These are phyloP conservation scores for Fusarium sulawesiense DNA, from an alignment of 2,329 filamentous ascomycete genomes.

Conservation along the genomic window DNA sequence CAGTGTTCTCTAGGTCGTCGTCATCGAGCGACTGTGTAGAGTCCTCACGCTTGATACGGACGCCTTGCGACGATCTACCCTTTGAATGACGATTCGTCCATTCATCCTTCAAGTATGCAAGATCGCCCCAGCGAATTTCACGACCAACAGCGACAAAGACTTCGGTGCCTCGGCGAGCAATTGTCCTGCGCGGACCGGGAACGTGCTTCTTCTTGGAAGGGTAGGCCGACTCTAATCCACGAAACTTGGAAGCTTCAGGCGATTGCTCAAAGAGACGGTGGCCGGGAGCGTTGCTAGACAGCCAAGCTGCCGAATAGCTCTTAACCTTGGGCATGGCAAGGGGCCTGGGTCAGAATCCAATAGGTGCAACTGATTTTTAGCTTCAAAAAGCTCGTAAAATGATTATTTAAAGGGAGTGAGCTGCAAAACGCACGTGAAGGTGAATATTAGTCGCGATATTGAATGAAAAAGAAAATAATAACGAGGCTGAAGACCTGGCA, in stretches of 20 bases:
- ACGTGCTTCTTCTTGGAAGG: slow-evolving; percentile 57
- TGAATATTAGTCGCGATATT: slow-evolving; percentile 8
- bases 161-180: slow-evolving; percentile 86
- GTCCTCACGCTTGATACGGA: slow-evolving; percentile 62
- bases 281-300: slow-evolving; percentile 80
- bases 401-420: background rate
- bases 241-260: slow-evolving; percentile 53
- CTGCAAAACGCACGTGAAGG: background rate
- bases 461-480: slow-evolving; percentile 30
- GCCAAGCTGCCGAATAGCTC: slow-evolving; percentile 88
- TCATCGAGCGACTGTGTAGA: slow-evolving; percentile 54
- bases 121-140: slow-evolving; percentile 91
- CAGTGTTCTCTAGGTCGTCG: slow-evolving; percentile 45
- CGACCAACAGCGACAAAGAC: slow-evolving; percentile 89
- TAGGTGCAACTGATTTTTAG: background rate
- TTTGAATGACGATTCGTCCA: slow-evolving; percentile 50
- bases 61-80: slow-evolving; percentile 48
- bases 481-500: slow-evolving; percentile 38
- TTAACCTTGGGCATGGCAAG: slow-evolving; percentile 83
- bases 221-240: slow-evolving; percentile 55
- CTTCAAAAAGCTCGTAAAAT: slow-evolving; percentile 30
- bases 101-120: slow-evolving; percentile 79
- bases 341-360: slow-evolving; percentile 12
- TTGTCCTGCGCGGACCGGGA: slow-evolving; percentile 69
- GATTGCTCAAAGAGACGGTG: slow-evolving; percentile 77